phyloP scores from a whole-genome alignment of 495 filamentous ascomycete species.

The Hypomontagnella submonticulosa region DNA sequence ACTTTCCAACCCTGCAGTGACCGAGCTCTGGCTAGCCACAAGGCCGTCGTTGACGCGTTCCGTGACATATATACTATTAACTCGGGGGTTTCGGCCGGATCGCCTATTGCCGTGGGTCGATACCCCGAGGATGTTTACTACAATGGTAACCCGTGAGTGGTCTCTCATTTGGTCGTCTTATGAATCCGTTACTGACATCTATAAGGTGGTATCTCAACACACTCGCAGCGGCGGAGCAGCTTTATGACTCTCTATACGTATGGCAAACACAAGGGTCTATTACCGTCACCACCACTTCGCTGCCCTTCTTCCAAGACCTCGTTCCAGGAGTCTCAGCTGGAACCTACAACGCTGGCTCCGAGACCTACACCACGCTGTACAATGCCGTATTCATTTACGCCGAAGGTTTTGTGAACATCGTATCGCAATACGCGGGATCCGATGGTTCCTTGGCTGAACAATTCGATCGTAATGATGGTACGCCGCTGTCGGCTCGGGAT shows the following conservation, averaged over 20 bases:
- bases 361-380: slow-evolving; percentile 63
- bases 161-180: background rate
- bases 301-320: slow-evolving; percentile 69
- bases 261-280: slow-evolving; percentile 66
- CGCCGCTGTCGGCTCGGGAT: slow-evolving; percentile 65
- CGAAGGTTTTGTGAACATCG: slow-evolving; percentile 70
- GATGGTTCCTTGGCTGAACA: slow-evolving; percentile 72
- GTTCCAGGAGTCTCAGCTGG: slow-evolving; percentile 60
- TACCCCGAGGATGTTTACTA: slow-evolving; percentile 77
- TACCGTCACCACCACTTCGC: slow-evolving; percentile 62
- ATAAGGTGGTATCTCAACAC: slow-evolving; percentile 70
- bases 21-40: slow-evolving; percentile 71
- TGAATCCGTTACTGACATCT: slow-evolving; percentile 14
- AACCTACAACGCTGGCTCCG: slow-evolving; percentile 58
- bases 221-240: slow-evolving; percentile 70
- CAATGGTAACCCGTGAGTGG: slow-evolving; percentile 65
- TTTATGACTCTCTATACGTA: slow-evolving; percentile 72
- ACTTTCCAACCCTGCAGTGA: slow-evolving; percentile 74
- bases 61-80: slow-evolving; percentile 70
- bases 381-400: slow-evolving; percentile 69
- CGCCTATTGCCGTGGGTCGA: slow-evolving; percentile 71
- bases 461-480: slow-evolving; percentile 63
- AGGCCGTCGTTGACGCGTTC: slow-evolving; percentile 72
- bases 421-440: slow-evolving; percentile 57
- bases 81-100: slow-evolving; percentile 56